phyloP scores from a whole-genome alignment of 306 rosid species.

The Castanea crenata region DNA sequence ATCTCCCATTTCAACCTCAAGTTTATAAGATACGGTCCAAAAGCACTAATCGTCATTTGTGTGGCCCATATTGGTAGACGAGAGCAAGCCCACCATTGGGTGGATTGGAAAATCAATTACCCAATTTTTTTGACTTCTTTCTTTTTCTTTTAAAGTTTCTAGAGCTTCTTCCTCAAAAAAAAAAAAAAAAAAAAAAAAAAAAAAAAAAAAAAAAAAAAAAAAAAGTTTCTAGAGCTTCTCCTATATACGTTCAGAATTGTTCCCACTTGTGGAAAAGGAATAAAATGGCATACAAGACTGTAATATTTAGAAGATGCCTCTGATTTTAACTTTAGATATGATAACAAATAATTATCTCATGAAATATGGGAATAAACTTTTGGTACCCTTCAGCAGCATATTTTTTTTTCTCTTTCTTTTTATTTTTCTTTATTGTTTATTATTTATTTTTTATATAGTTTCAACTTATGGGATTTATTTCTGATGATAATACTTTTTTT shows the following conservation, averaged over 20 bases:
- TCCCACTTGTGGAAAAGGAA: not conserved
- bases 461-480: rapidly evolving
- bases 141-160: too few species aligned
- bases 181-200: too few species aligned
- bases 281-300: too few species aligned
- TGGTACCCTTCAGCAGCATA: too few species aligned
- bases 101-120: not conserved
- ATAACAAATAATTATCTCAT: too few species aligned
- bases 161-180: not conserved
- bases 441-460: too few species aligned
- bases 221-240: not conserved
- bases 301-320: too few species aligned
- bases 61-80: not conserved
- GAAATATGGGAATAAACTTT: too few species aligned
- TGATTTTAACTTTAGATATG: too few species aligned
- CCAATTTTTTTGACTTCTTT: not conserved
- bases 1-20: not conserved
- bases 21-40: conserved; percentile 1
- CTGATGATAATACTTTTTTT: rapidly evolving
- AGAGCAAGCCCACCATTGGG: not conserved
- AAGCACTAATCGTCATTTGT: not conserved
- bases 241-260: not conserved
- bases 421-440: rapidly evolving
- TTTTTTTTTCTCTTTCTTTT: too few species aligned
- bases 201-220: too few species aligned